These are phyloP conservation scores for Carnegiea gigantea DNA, from an alignment of 179 eudicot species.

Conservation along the genomic window DNA sequence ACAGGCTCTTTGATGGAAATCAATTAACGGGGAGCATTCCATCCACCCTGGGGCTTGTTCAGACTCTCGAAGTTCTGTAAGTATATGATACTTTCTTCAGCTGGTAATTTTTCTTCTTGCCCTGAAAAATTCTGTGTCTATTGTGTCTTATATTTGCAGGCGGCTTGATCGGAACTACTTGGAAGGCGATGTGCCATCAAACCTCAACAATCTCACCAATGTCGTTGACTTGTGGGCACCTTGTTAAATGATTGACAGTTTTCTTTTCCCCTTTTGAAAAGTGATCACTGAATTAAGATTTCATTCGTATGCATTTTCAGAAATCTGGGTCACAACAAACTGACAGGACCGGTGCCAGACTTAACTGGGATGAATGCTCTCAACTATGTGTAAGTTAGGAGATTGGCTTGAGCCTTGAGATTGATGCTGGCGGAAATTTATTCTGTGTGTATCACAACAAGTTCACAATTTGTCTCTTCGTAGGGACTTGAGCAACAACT, in stretches of 20 bases:
- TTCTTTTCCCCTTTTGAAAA: background rate
- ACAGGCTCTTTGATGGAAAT: slow-evolving; percentile 79
- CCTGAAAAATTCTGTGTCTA: background rate
- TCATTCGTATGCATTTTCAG: slow-evolving; percentile 33
- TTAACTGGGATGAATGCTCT: slow-evolving; percentile 69
- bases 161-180: slow-evolving; percentile 66
- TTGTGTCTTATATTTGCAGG: slow-evolving; percentile 25
- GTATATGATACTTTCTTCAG: slow-evolving; percentile 29
- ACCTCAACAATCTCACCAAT: slow-evolving; percentile 69
- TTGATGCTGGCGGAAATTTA: background rate
- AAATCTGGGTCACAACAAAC: slow-evolving; percentile 69
- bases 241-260: background rate
- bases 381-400: slow-evolving; percentile 64
- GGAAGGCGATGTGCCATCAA: slow-evolving; percentile 56
- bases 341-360: slow-evolving; percentile 70
- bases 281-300: background rate
- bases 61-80: slow-evolving; percentile 81
- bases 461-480: slow-evolving; percentile 3
- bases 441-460: background rate
- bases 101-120: slow-evolving; percentile 17
- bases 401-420: background rate
- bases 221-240: slow-evolving; percentile 68
- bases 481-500: slow-evolving; percentile 90
- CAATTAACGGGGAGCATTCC: slow-evolving; percentile 75
- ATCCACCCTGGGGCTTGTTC: slow-evolving; percentile 57